phyloP scores from a whole-genome alignment of 1,284 basidiomycete genomes.

The Malassezia globosa region DNA sequence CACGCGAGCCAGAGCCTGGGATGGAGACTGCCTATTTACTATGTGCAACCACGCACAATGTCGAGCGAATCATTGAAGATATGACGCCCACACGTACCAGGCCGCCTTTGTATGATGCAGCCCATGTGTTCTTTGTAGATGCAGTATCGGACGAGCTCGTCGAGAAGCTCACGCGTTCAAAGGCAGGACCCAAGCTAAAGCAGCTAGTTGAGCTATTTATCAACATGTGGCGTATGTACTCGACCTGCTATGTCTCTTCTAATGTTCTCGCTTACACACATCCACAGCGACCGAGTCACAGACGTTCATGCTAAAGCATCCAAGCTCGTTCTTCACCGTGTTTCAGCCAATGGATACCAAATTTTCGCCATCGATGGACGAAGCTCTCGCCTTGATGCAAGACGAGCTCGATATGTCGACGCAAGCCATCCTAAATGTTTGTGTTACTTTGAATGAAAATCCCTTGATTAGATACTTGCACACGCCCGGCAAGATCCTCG shows the following conservation, averaged over 20 bases:
- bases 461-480: slow-evolving; percentile 89
- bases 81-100: slow-evolving; percentile 23
- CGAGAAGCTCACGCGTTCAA: slow-evolving; percentile 36
- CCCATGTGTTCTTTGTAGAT: slow-evolving; percentile 89
- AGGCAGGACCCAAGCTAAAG: slow-evolving; percentile 35
- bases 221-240: slow-evolving; percentile 43
- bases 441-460: slow-evolving; percentile 82
- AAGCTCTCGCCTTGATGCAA: slow-evolving; percentile 31
- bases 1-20: slow-evolving; percentile 24
- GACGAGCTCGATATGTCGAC: slow-evolving; percentile 39
- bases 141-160: slow-evolving; percentile 35
- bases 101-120: slow-evolving; percentile 63
- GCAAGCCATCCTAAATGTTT: slow-evolving; percentile 56
- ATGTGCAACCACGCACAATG: slow-evolving; percentile 86
- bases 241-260: slow-evolving; percentile 5
- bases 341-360: slow-evolving; percentile 51
- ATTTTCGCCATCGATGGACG: slow-evolving; percentile 29
- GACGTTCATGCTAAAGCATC: slow-evolving; percentile 37
- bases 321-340: slow-evolving; percentile 28
- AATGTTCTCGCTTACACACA: neutral
- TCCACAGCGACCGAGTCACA: slow-evolving; percentile 33
- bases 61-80: slow-evolving; percentile 66
- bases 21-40: slow-evolving; percentile 59
- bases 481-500: slow-evolving; percentile 69
- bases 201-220: slow-evolving; percentile 45